Percentiles rank a stretch among this genome's conserved stretches.
Conservation (phyloP, 2,329 filamentous ascomycete species). For the Alternaria hordeiaustralica region DNA sequence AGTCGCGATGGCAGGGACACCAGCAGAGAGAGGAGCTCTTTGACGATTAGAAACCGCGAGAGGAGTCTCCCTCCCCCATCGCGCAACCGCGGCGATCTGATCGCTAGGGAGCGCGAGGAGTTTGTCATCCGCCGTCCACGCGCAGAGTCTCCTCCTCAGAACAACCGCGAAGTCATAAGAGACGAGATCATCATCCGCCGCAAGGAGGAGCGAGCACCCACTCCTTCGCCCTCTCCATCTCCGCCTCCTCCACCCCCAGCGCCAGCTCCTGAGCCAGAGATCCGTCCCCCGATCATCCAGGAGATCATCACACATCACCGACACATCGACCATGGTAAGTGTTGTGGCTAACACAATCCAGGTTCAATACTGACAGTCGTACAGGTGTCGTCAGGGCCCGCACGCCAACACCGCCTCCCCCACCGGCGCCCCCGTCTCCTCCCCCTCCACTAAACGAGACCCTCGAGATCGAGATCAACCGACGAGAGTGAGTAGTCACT, state of each 20-base stretch:
- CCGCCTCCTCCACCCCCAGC: slow-evolving; percentile 54
- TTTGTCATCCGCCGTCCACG: slow-evolving; percentile 49
- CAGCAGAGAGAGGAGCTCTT: slow-evolving; percentile 44
- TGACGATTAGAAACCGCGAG: slow-evolving; percentile 45
- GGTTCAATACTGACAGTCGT: slow-evolving; percentile 9
- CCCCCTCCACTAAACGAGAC: slow-evolving; percentile 58
- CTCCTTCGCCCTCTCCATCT: slow-evolving; percentile 60
- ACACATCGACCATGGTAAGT: slow-evolving; percentile 83
- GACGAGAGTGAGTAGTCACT: slow-evolving; percentile 52
- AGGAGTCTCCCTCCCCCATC: slow-evolving; percentile 47
- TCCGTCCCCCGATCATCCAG: slow-evolving; percentile 80
- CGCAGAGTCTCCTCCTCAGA: slow-evolving; percentile 42
- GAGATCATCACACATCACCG: slow-evolving; percentile 89
- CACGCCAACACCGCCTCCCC: slow-evolving; percentile 59
- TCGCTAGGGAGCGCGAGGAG: slow-evolving; percentile 51
- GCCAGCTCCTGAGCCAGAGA: slow-evolving; percentile 68
- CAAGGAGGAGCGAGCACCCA: slow-evolving; percentile 55
- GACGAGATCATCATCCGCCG: slow-evolving; percentile 54
- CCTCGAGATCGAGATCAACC: slow-evolving; percentile 64
- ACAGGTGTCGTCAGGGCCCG: slow-evolving; percentile 55
- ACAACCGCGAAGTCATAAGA: slow-evolving; percentile 46
- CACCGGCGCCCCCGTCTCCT: slow-evolving; percentile 51
- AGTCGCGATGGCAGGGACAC: slow-evolving; percentile 43
- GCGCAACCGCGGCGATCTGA: slow-evolving; percentile 42
- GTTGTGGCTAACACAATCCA: not conserved